Conservation (phyloP, 495 filamentous ascomycete genomes). For the Gamarada debralockiae region DNA sequence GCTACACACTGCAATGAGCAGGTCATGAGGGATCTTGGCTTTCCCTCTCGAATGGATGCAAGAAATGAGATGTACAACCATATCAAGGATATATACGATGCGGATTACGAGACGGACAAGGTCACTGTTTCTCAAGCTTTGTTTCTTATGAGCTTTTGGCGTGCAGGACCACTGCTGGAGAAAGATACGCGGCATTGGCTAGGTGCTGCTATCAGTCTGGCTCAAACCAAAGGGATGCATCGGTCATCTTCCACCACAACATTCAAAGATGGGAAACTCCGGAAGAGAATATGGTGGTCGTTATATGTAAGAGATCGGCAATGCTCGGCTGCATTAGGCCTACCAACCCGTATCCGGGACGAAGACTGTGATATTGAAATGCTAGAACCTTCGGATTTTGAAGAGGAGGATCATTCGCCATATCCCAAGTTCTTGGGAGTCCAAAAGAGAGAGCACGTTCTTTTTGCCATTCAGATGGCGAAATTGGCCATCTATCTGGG, state of each 20-base stretch:
- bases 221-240: conserved; percentile 44
- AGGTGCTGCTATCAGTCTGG: conserved; percentile 35
- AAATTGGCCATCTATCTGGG: conserved; percentile 35
- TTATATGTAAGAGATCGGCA: conserved; percentile 52
- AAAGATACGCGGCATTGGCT: conserved; percentile 42
- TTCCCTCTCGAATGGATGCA: conserved; percentile 33
- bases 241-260: conserved; percentile 33
- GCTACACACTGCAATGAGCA: conserved; percentile 37
- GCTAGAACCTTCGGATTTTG: conserved; percentile 34
- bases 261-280: conserved; percentile 29
- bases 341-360: conserved; percentile 50
- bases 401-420: conserved; percentile 28
- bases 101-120: conserved; percentile 38
- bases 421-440: conserved; percentile 15
- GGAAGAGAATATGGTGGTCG: conserved; percentile 48
- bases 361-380: conserved; percentile 44
- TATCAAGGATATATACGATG: conserved; percentile 41
- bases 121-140: conserved; percentile 35
- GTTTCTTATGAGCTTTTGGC: conserved; percentile 44
- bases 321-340: conserved; percentile 54
- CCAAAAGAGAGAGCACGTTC: conserved; percentile 26
- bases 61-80: conserved; percentile 38
- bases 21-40: conserved; percentile 28
- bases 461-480: conserved; percentile 41
- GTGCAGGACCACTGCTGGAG: conserved; percentile 36